Evolutionary conservation across 352 stramenopile genomes (phyloP), one percentile per base, ranked within the genome.

Genomic region (Phytophthora palmivora): DNA sequence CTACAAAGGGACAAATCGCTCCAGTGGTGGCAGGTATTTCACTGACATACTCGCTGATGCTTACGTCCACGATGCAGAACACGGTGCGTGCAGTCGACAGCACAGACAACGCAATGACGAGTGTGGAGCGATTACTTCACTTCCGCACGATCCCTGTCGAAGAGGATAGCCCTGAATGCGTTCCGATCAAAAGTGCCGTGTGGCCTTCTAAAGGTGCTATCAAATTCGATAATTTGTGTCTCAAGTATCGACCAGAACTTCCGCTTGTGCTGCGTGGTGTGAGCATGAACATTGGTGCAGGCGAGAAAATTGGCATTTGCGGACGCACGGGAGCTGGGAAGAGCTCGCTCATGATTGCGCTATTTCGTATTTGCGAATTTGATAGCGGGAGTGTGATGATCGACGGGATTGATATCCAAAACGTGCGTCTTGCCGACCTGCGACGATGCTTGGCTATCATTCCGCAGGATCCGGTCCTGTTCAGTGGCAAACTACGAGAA

Each of bases 401-500:
- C 48, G 92, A 97, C 78, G 89, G 79, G 1, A 67, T 93, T 15
- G 85, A 97, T 59, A 89, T 88, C 45, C 51, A 63, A 28, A 54
- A 46, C 6, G 36, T 91, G 2, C 38, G 46, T 7, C 57, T 91
- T 19, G 10, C 21, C 9, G 41, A 78, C 12, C 58, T 91, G 6
- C 78, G 81, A 6, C 56, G 44, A 4, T 60, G 62, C 3, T 45
- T 90, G 37, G 60, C 74, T 7, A 84, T 90, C 37, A 82, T 88
- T 28, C 67, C 93, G 4, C 71, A 79, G 37, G 91, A 98, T 60
- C 92, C 94, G 14, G 88, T 97, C 4, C 64, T 98, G 16, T 98
- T 97, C 63, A 89, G 76, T 26, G 94, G 94, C 9, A 91, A 78
- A n/a, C 71, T 98, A 19, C 81, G 90, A 15, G 84, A 82, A n/a